These are phyloP conservation scores for Coemansia sp. DNA, from an alignment of 192 early-diverging fungal species.

Conservation along the genomic window DNA sequence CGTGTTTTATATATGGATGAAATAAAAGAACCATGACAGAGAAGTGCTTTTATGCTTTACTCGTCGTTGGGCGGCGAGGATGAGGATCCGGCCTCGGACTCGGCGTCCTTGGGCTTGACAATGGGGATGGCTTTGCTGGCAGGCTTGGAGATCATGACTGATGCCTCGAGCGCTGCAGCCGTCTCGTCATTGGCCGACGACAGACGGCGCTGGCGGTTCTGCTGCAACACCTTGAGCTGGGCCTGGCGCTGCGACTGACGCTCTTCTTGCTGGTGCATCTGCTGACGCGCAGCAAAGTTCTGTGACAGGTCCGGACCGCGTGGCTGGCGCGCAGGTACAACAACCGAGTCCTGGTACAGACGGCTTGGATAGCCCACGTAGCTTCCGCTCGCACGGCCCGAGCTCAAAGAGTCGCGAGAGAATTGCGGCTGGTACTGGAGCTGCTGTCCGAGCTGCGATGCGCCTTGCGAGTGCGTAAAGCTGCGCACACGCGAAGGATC, in stretches of 20 bases:
- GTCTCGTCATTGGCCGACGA: slow-evolving; percentile 41
- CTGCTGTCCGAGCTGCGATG: slow-evolving; percentile 20
- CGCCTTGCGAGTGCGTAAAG: slow-evolving; percentile 53
- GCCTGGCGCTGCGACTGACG: slow-evolving; percentile 51
- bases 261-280: slow-evolving; percentile 52
- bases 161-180: slow-evolving; percentile 17
- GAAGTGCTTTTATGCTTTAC: background rate
- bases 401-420: slow-evolving; percentile 32
- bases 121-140: slow-evolving; percentile 53
- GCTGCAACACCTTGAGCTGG: slow-evolving; percentile 54
- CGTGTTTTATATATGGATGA: too few relatives aligned
- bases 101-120: slow-evolving; percentile 34
- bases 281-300: slow-evolving; percentile 68
- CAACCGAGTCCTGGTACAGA: slow-evolving; percentile 58
- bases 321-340: slow-evolving; percentile 74
- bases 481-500: slow-evolving; percentile 46
- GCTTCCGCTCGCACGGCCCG: slow-evolving; percentile 52
- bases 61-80: background rate
- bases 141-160: slow-evolving; percentile 48
- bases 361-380: slow-evolving; percentile 59
- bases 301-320: slow-evolving; percentile 70
- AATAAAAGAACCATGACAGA: background rate
- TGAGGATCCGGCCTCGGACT: slow-evolving; percentile 8
- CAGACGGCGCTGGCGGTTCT: slow-evolving; percentile 55
- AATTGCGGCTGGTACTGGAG: slow-evolving; percentile 39